Conservation (phyloP, 257 asterid species). For the Nicotiana tabacum region DNA sequence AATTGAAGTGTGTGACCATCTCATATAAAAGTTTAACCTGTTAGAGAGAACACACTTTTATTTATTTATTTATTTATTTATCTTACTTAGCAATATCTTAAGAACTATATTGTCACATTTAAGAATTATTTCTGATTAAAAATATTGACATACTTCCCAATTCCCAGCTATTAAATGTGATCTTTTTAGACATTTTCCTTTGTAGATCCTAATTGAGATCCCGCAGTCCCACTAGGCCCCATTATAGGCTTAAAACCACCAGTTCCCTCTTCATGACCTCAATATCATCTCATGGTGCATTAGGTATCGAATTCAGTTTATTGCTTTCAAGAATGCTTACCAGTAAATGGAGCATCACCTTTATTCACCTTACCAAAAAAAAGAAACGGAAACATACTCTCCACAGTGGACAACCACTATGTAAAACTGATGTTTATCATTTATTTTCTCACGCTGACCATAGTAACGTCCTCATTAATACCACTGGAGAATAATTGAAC, state of each 20-base stretch:
- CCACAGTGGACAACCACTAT: not conserved
- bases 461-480: not conserved
- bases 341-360: not conserved
- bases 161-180: not conserved
- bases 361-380: not conserved
- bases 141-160: not conserved
- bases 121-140: not conserved
- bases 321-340: not conserved
- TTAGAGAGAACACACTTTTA: too few species aligned
- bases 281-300: not conserved
- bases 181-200: not conserved
- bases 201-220: not conserved
- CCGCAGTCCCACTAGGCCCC: not conserved
- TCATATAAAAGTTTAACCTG: too few species aligned
- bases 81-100: too few species aligned
- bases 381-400: not conserved
- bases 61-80: too few species aligned
- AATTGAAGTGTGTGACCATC: too few species aligned
- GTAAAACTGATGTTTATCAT: not conserved
- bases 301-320: not conserved
- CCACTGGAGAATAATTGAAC: conserved; percentile 17
- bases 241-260: not conserved
- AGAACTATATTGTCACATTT: not conserved
- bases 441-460: not conserved
- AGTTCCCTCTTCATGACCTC: not conserved